phyloP scores from a whole-genome alignment of 2,329 filamentous ascomycete genomes.

The Pseudocercospora vitis region DNA sequence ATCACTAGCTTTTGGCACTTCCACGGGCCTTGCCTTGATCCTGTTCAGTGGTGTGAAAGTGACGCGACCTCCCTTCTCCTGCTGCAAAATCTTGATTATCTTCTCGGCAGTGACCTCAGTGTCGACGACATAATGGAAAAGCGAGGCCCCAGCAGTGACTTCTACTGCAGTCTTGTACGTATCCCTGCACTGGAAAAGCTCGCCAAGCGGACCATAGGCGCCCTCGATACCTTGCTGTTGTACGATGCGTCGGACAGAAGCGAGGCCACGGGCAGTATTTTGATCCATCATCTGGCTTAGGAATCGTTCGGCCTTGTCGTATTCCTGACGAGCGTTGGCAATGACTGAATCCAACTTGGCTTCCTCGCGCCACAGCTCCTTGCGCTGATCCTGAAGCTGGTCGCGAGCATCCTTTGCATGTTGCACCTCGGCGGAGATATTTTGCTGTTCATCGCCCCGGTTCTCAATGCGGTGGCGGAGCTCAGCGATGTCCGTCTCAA shows the following conservation, averaged over 20 bases:
- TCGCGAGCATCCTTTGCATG: conserved; percentile 76
- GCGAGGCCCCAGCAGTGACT: conserved; percentile 76
- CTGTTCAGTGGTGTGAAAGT: conserved; percentile 94
- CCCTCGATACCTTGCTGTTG: conserved; percentile 76
- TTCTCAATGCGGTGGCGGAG: conserved; percentile 74
- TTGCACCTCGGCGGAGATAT: conserved; percentile 71
- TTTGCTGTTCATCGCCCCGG: conserved; percentile 71
- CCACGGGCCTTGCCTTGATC: conserved; percentile 67
- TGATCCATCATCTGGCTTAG: conserved; percentile 86
- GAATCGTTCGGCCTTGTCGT: conserved; percentile 72
- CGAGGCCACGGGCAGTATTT: conserved; percentile 80
- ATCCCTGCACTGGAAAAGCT: conserved; percentile 66
- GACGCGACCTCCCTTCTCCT: conserved; percentile 77
- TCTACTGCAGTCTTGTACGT: conserved; percentile 20
- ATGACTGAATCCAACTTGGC: conserved; percentile 80
- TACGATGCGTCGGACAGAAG: conserved; percentile 81
- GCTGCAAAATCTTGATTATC: conserved; percentile 76
- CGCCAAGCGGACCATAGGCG: conserved; percentile 88
- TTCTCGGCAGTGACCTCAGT: conserved; percentile 82
- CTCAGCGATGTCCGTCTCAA: conserved; percentile 71
- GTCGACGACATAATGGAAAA: conserved; percentile 96
- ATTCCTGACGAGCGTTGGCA: conserved; percentile 71
- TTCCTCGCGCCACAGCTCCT: conserved; percentile 84
- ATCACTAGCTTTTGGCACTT: conserved; percentile 82
- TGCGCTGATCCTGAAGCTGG: conserved; percentile 79